A percentile compares a stretch with the other conserved stretches of the same genome.
phyloP scores from a whole-genome alignment of 306 rosid species.

The Luffa acutangula region DNA sequence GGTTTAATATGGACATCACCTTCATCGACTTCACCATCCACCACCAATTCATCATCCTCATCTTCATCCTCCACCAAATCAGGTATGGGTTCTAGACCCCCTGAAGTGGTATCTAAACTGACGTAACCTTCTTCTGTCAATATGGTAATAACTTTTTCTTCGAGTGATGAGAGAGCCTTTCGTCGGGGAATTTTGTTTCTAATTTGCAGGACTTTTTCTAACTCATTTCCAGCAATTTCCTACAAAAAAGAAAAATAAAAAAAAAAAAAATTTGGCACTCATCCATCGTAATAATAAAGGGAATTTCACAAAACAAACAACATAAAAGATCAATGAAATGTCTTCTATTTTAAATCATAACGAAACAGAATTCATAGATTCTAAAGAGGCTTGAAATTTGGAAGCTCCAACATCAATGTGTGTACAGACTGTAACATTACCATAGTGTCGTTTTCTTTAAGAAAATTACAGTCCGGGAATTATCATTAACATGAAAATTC shows the following conservation, averaged over 20 bases:
- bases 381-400: background rate
- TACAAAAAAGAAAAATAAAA: constrained; percentile 16
- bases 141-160: constrained; percentile 65
- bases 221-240: constrained; percentile 79
- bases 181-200: constrained; percentile 79
- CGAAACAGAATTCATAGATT: background rate
- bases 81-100: constrained; percentile 41
- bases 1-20: constrained; percentile 98
- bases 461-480: background rate
- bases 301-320: background rate
- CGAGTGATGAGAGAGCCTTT: constrained; percentile 72
- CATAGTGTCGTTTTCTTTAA: background rate
- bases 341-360: background rate
- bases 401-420: background rate
- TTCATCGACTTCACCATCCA: constrained; percentile 97
- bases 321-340: background rate
- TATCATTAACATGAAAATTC: background rate
- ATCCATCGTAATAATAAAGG: background rate
- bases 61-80: constrained; percentile 81
- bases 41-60: constrained; percentile 89
- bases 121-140: constrained; percentile 81
- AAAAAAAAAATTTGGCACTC: background rate
- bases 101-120: constrained; percentile 30
- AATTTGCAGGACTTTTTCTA: constrained; percentile 65
- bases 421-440: background rate